Conservation (phyloP, 2,329 filamentous ascomycete species). For the Onygena corvina region DNA sequence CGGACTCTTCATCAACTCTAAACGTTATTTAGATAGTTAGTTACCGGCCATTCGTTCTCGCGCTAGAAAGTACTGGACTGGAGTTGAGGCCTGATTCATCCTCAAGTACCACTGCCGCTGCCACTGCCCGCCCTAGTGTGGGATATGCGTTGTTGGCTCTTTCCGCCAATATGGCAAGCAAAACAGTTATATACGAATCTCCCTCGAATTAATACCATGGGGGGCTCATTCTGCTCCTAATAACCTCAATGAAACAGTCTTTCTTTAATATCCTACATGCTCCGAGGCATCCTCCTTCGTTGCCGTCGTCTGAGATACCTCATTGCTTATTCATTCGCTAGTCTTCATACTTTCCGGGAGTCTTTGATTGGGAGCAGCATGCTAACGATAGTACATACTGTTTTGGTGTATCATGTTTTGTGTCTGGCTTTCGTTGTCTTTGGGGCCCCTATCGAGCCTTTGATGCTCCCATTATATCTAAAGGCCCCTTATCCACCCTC, state of each 20-base stretch:
- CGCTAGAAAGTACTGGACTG: too few relatives aligned
- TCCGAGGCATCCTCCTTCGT: too few relatives aligned
- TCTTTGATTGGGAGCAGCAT: neutral
- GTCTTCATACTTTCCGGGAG: too few relatives aligned
- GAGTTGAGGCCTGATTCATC: too few relatives aligned
- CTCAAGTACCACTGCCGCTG: too few relatives aligned
- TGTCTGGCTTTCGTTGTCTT: neutral
- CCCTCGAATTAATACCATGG: neutral
- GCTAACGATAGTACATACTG: neutral
- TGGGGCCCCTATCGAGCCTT: neutral
- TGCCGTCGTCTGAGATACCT: too few relatives aligned
- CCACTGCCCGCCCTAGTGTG: neutral
- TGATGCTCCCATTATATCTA: neutral
- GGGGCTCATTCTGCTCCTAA: neutral
- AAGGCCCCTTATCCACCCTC: constrained; percentile 15
- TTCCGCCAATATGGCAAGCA: neutral
- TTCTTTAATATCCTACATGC: too few relatives aligned
- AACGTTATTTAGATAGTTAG: too few relatives aligned
- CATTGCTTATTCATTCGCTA: too few relatives aligned
- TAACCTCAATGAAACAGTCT: neutral
- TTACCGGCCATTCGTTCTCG: too few relatives aligned
- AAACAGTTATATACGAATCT: neutral
- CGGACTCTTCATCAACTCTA: too few relatives aligned
- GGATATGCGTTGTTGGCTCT: neutral
- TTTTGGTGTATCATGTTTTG: neutral